Evolutionary conservation across 1,284 basidiomycete genomes (phyloP).

Genomic region (Ustilago shanxiensis): DNA sequence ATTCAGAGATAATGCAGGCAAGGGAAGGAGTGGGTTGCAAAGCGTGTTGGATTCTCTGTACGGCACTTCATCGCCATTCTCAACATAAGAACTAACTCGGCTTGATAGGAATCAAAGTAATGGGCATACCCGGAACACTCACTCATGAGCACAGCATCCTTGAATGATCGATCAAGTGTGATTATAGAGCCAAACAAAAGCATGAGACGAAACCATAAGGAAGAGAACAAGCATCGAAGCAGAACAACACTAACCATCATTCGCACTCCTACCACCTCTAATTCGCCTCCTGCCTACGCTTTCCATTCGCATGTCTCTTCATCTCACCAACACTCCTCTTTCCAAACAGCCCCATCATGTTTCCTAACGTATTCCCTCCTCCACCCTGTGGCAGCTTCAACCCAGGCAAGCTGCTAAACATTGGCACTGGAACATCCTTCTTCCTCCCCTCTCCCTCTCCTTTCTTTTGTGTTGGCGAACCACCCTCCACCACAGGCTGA

Average conservation of each 20-base stretch:
- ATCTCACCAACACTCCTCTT: constrained; percentile 1
- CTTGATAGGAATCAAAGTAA: constrained; percentile 5
- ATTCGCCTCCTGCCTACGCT: constrained; percentile 12
- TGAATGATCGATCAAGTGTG: background rate
- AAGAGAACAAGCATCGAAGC: background rate
- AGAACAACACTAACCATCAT: background rate
- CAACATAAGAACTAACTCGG: background rate
- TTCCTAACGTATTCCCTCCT: constrained; percentile 24
- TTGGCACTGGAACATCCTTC: constrained; percentile 26
- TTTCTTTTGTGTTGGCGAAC: background rate
- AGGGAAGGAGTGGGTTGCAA: constrained; percentile 50
- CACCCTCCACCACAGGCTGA: constrained; percentile 3
- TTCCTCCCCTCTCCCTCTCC: too few relatives aligned
- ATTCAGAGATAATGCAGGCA: constrained; percentile 57
- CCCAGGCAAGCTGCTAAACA: constrained; percentile 26
- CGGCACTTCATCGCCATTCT: background rate
- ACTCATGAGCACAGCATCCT: background rate
- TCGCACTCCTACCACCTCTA: background rate
- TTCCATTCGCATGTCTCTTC: constrained; percentile 8
- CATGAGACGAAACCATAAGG: constrained; percentile 4
- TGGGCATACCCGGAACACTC: constrained; percentile 4
- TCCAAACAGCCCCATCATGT: constrained; percentile 13
- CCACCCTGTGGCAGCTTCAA: constrained; percentile 20
- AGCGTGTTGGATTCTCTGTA: constrained; percentile 51
- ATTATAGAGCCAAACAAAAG: background rate